Conservation (phyloP, 768 basidiomycete species). For the Suillus plorans region DNA sequence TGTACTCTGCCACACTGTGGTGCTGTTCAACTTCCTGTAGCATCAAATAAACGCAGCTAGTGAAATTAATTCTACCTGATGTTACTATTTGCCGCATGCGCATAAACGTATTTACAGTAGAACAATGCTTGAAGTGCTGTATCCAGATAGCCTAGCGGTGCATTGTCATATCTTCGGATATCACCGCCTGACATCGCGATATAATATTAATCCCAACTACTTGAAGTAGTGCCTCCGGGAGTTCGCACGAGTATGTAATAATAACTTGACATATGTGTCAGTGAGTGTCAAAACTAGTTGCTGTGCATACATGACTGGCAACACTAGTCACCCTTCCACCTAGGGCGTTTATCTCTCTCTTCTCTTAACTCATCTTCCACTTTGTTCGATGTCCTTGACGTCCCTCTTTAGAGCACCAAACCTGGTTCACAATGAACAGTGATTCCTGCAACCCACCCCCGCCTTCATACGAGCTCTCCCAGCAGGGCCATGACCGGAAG, state of each 20-base stretch:
- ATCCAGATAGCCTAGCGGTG: too few relatives aligned
- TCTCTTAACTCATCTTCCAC: background rate
- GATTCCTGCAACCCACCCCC: constrained; percentile 33
- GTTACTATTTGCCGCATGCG: background rate
- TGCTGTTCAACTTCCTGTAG: background rate
- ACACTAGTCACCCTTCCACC: background rate
- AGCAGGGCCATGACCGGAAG: constrained; percentile 52
- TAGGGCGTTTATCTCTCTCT: constrained; percentile 1
- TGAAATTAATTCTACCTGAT: background rate
- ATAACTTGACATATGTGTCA: background rate
- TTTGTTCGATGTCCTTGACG: constrained; percentile 7
- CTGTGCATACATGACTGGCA: background rate
- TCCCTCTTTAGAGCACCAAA: constrained; percentile 2
- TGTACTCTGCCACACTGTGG: too few relatives aligned
- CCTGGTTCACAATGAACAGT: constrained; percentile 17
- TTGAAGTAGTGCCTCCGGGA: background rate
- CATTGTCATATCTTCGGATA: too few relatives aligned
- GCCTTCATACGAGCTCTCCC: constrained; percentile 41
- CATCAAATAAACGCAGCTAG: background rate
- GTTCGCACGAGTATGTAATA: background rate
- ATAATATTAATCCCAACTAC: background rate
- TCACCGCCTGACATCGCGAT: background rate
- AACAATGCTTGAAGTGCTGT: too few relatives aligned
- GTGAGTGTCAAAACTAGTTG: background rate
- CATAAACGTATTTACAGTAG: background rate